Conservation (phyloP, 371 early-diverging fungal genomes). For the Mucor piriformis region DNA sequence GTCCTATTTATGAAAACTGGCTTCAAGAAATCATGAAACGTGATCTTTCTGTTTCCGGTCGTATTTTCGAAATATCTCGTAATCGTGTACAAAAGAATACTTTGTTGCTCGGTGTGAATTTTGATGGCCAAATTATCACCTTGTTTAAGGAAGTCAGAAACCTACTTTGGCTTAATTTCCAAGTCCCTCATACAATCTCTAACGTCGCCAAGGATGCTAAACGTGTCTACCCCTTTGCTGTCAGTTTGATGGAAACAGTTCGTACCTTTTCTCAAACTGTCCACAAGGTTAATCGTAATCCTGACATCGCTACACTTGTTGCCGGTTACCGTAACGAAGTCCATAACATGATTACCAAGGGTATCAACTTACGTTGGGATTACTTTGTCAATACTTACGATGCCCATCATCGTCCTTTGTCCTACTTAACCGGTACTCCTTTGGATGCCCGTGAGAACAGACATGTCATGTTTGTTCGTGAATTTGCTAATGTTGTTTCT, state of each 20-base stretch:
- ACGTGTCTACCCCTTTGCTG: constrained; percentile 97
- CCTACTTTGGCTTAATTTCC: constrained; percentile 90
- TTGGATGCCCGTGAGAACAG: constrained; percentile 79
- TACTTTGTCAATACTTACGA: constrained; percentile 90
- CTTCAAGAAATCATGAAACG: constrained; percentile 83
- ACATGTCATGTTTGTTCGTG: constrained; percentile 93
- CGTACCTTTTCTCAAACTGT: constrained; percentile 91
- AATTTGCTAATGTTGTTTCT: constrained; percentile 87
- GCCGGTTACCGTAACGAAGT: constrained; percentile 93
- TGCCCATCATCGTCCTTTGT: constrained; percentile 53
- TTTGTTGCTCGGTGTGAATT: constrained; percentile 89
- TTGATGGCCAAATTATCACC: constrained; percentile 92
- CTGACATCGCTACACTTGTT: constrained; percentile 77
- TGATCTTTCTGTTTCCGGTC: constrained; percentile 87
- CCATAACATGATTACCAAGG: constrained; percentile 87
- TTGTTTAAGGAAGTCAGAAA: constrained; percentile 98
- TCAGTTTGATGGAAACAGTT: constrained; percentile 93
- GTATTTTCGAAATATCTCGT: constrained; percentile 89
- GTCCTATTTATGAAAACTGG: constrained; percentile 92
- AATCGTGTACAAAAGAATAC: constrained; percentile 80
- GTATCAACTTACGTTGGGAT: constrained; percentile 92
- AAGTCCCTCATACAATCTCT: constrained; percentile 91
- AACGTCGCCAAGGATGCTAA: constrained; percentile 95
- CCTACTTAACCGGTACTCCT: constrained; percentile 52
- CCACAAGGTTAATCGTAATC: constrained; percentile 77